Percentiles rank a stretch among this genome's conserved stretches.
Conservation (phyloP, 768 basidiomycete genomes). For the Paxillus ammoniavirescens region DNA sequence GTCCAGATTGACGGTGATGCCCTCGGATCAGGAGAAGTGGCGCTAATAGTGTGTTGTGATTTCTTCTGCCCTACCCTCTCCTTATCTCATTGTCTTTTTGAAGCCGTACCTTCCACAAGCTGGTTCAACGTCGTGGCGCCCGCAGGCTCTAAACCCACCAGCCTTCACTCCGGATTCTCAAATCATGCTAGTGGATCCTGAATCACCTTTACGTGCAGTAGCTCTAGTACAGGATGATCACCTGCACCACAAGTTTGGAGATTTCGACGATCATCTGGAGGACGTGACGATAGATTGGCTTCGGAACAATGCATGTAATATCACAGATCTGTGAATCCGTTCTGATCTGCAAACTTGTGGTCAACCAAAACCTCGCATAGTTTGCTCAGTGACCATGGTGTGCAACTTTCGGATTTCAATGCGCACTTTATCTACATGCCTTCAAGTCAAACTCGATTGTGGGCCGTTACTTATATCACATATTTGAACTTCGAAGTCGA, state of each 20-base stretch:
- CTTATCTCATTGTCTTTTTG: neutral
- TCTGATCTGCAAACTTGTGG: neutral
- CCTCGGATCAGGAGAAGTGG: slow-evolving; percentile 50
- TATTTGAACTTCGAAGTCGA: too few relatives aligned
- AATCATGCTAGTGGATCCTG: slow-evolving; percentile 46
- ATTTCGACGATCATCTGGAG: slow-evolving; percentile 84
- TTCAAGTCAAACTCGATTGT: neutral
- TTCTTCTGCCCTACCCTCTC: neutral
- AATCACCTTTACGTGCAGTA: slow-evolving; percentile 47
- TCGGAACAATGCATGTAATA: slow-evolving; percentile 36
- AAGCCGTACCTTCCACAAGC: slow-evolving; percentile 53
- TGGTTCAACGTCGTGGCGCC: slow-evolving; percentile 46
- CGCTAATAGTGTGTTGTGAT: slow-evolving; percentile 51
- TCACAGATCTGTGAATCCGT: slow-evolving; percentile 15
- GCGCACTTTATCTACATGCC: neutral
- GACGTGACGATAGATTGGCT: slow-evolving; percentile 59
- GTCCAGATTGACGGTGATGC: slow-evolving; percentile 59
- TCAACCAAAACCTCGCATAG: neutral
- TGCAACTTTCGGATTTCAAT: neutral
- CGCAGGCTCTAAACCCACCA: slow-evolving; percentile 33
- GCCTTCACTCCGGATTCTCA: slow-evolving; percentile 47
- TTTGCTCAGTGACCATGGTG: neutral
- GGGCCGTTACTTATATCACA: too few relatives aligned
- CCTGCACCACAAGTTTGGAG: slow-evolving; percentile 62
- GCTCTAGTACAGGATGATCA: slow-evolving; percentile 47